phyloP scores from a whole-genome alignment of 2,329 filamentous ascomycete genomes.

The Lojkania enalia region DNA sequence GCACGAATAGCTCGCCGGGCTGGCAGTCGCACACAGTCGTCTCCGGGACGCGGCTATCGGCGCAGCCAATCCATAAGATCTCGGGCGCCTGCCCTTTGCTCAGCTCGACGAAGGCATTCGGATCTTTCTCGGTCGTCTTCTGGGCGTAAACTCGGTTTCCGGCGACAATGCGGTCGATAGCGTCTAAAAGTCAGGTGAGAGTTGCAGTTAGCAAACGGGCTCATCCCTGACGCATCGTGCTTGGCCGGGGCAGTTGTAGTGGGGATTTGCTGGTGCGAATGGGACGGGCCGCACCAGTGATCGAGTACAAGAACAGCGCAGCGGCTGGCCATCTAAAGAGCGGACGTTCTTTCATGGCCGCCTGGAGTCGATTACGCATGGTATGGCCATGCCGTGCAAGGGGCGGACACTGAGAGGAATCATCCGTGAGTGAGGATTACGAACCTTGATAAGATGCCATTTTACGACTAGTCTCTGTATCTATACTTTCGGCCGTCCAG shows the following conservation, averaged over 20 bases:
- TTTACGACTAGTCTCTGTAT: neutral
- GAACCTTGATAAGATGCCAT: constrained; percentile 3
- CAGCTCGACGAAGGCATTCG: constrained; percentile 70
- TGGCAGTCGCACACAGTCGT: constrained; percentile 77
- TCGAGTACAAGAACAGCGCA: constrained; percentile 9
- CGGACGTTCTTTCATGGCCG: constrained; percentile 8
- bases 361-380: constrained; percentile 10
- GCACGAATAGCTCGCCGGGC: constrained; percentile 84
- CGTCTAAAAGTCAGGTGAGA: constrained; percentile 50
- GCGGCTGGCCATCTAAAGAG: constrained; percentile 1
- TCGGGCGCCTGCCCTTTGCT: constrained; percentile 68
- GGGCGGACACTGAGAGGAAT: no score
- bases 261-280: constrained; percentile 6
- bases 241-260: constrained; percentile 15
- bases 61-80: constrained; percentile 83
- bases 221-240: constrained; percentile 13
- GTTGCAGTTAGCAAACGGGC: constrained; percentile 18
- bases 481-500: neutral
- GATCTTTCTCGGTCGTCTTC: constrained; percentile 66
- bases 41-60: constrained; percentile 82
- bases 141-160: constrained; percentile 73
- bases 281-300: neutral
- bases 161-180: constrained; percentile 65
- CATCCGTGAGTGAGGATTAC: neutral
- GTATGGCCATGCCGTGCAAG: neutral